Conservation (phyloP, 2,329 filamentous ascomycete genomes). For the Didymella sp. region DNA sequence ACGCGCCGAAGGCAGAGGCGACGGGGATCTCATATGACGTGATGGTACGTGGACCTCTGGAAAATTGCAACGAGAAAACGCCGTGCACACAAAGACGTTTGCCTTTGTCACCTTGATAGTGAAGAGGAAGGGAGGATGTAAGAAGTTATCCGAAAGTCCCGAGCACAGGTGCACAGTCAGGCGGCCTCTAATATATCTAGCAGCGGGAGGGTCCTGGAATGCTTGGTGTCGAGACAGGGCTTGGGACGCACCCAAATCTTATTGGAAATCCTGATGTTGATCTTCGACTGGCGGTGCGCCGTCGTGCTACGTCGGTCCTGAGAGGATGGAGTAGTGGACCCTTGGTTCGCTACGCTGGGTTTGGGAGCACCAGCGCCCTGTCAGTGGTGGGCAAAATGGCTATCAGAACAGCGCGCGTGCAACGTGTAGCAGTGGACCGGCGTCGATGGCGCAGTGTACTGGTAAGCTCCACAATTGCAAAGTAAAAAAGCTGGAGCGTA, state of each 20-base stretch:
- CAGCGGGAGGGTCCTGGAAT: constrained; percentile 42
- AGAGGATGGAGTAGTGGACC: constrained; percentile 38
- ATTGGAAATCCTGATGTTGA: constrained; percentile 43
- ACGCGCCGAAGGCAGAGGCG: constrained; percentile 31
- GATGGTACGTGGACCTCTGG: constrained; percentile 31
- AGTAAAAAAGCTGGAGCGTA: constrained; percentile 32
- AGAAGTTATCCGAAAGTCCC: constrained; percentile 17
- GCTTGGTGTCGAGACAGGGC: constrained; percentile 33
- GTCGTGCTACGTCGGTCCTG: constrained; percentile 35
- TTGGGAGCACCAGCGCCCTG: constrained; percentile 23
- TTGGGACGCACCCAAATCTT: constrained; percentile 37
- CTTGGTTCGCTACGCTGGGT: constrained; percentile 34
- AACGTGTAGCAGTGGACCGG: constrained; percentile 39
- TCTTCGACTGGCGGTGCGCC: constrained; percentile 39
- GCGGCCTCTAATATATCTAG: constrained; percentile 42
- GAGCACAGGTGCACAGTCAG: constrained; percentile 28
- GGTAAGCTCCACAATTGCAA: constrained; percentile 30
- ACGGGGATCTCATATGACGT: constrained; percentile 39
- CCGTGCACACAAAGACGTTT: constrained; percentile 6
- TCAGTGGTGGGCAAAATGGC: constrained; percentile 28
- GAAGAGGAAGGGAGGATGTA: constrained; percentile 14
- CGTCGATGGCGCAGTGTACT: constrained; percentile 29
- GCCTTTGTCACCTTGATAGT: constrained; percentile 12
- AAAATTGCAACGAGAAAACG: constrained; percentile 4
- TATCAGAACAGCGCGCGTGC: constrained; percentile 28